Base-by-base conservation (phyloP, 441 rosid species). In the Biscutella laevigata region DNA sequence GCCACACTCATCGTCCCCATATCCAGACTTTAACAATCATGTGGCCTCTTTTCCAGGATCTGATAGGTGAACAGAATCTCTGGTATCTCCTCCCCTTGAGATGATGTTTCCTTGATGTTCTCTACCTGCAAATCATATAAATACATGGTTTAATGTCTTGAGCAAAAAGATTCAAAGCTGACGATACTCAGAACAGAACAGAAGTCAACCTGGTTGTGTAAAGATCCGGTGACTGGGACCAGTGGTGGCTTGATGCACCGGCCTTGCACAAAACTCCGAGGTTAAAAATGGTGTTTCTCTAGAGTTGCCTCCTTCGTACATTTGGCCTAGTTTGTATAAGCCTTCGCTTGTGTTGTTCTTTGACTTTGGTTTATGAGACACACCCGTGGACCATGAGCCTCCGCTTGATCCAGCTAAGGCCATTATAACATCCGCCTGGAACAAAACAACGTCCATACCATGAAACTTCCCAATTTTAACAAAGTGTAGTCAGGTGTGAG, bases 361-460 rank as follows among this genome's bases (percentile, higher is more conserved):
- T 2, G 27, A 21, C 7, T 57, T 53, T 3, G 78, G 68, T 59
- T 82, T 84, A 15, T 88, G 77, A 5, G 88, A 79, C 78, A 71
- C 74, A 7, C 69, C 71, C 2, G 98, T 90, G 16, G 96, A 81
- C 98, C 98, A 90, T 9, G 98, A 87, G 56, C 82, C 90, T 46
- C 96, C 95, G 45, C 79, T 87, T 58, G 98, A 90, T 67, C 98
- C 90, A 16, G 98, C 98, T 36, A 90, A 72, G n/a, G 96, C 82
- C 98, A 90, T 84, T 66, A 90, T 90, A 57, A 81, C 77, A 60
- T 87, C 96, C 24, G 95, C 96, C 98, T 90, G 83, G 64, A 77
- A 62, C 49, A 50, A 12, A 9, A 12, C 9, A 4, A 37, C 14
- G 12, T 55, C 47, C 9, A 21, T 38, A 6, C 4, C 5, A 45